Evolutionary conservation across 1,139 yeast genomes (phyloP).

Genomic region (Suhomyces bribrorum): DNA sequence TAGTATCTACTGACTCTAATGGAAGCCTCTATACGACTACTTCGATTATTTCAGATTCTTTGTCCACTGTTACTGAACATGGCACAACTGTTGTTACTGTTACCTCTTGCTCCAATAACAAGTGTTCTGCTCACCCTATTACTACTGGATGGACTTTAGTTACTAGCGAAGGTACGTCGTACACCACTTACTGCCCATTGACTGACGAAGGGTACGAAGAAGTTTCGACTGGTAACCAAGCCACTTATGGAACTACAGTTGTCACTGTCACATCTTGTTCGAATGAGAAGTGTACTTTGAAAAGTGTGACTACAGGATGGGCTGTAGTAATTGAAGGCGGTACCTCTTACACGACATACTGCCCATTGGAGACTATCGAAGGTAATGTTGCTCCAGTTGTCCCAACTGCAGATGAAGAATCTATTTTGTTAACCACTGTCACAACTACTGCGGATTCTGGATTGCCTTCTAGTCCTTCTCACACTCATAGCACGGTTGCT

Average conservation of each 20-base stretch:
- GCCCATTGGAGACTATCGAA: no score
- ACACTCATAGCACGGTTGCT: no score
- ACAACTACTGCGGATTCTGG: no score
- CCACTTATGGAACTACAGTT: slow-evolving; percentile 24
- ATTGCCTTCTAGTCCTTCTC: no score
- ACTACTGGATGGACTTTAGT: no score
- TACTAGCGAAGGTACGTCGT: no score
- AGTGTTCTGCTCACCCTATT: slow-evolving; percentile 29
- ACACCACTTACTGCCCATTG: slow-evolving; percentile 34
- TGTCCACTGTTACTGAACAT: background rate
- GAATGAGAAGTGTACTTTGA: slow-evolving; percentile 33
- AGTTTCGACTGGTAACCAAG: no score
- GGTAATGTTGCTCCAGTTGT: no score
- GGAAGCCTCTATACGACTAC: background rate
- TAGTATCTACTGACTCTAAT: background rate
- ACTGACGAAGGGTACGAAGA: no score
- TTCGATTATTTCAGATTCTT: background rate
- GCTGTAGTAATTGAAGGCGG: slow-evolving; percentile 33
- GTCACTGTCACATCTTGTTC: slow-evolving; percentile 49
- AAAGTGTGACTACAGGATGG: slow-evolving; percentile 26
- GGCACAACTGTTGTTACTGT: background rate
- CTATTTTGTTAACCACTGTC: no score
- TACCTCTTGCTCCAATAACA: slow-evolving; percentile 16
- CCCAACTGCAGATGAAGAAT: no score
- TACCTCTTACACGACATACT: no score